phyloP scores from a whole-genome alignment of 805 yeast genomes.

The Saccharomycopsis oosterbeekiorum region DNA sequence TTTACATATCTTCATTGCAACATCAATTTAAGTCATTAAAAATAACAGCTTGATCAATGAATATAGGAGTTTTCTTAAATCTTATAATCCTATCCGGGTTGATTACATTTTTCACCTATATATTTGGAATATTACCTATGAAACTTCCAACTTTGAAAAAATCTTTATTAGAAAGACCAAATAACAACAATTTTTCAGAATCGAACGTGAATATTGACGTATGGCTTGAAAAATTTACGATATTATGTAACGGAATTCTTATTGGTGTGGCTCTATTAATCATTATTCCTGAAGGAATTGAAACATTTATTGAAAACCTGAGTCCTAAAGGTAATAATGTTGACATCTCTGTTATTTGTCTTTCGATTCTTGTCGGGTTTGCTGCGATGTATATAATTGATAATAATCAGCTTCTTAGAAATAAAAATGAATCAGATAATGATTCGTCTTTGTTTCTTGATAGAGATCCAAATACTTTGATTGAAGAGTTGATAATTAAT shows the following conservation, averaged over 20 bases:
- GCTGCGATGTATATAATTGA: slow-evolving; percentile 43
- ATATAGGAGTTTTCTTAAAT: not conserved
- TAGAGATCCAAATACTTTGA: not conserved
- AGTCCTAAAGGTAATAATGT: not conserved
- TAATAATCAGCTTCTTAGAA: slow-evolving; percentile 22
- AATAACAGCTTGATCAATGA: not conserved
- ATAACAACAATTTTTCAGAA: not conserved
- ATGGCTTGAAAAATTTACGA: slow-evolving; percentile 32
- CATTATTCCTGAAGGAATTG: slow-evolving; percentile 59
- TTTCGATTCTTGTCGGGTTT: slow-evolving; percentile 45
- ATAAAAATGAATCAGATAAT: not conserved
- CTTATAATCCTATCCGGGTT: not conserved
- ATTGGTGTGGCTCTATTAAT: slow-evolving; percentile 50
- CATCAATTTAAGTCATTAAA: not conserved
- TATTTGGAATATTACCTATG: not conserved
- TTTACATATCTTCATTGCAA: too few relatives aligned
- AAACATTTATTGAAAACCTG: slow-evolving; percentile 27
- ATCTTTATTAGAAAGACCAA: not conserved
- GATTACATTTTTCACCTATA: slow-evolving; percentile 1
- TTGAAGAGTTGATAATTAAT: not conserved
- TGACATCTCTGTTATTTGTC: slow-evolving; percentile 30
- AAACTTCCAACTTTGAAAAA: not conserved
- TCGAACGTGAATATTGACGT: slow-evolving; percentile 12
- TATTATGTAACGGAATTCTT: slow-evolving; percentile 50
- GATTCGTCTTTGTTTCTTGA: not conserved